Conservation (phyloP, 2,329 filamentous ascomycete genomes). For the Neonectria ditissima region DNA sequence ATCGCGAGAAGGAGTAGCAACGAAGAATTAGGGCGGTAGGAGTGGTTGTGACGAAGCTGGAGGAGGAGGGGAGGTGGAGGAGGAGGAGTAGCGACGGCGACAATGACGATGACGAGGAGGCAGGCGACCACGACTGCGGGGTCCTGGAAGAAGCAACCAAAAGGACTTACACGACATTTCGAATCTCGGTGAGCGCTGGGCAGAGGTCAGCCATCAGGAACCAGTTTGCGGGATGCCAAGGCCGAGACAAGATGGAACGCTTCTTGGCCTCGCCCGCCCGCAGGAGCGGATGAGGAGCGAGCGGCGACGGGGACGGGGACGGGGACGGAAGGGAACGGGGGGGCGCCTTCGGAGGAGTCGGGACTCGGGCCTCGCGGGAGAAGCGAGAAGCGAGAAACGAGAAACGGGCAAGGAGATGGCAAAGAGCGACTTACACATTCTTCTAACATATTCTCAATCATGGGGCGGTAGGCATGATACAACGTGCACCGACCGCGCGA, state of each 20-base stretch:
- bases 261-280: conserved; percentile 44
- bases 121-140: conserved; percentile 24
- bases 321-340: conserved; percentile 23
- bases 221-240: conserved; percentile 49
- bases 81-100: too few relatives aligned
- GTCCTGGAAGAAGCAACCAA: conserved; percentile 17
- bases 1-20: neutral
- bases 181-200: conserved; percentile 62
- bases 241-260: conserved; percentile 44
- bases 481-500: conserved; percentile 47
- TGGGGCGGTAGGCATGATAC: conserved; percentile 50
- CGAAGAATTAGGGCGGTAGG: conserved; percentile 13
- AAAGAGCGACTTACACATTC: conserved; percentile 55
- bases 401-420: conserved; percentile 19
- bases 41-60: conserved; percentile 8
- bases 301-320: conserved; percentile 21
- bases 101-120: conserved; percentile 19
- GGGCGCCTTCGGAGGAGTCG: neutral
- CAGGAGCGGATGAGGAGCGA: conserved; percentile 26
- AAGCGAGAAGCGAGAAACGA: conserved; percentile 13
- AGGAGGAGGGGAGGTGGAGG: too few relatives aligned
- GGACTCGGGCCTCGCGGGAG: conserved; percentile 24
- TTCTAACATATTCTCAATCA: conserved; percentile 56
- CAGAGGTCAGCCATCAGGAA: conserved; percentile 45
- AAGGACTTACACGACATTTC: conserved; percentile 62